Evolutionary conservation across 2,329 filamentous ascomycete genomes (phyloP).

Genomic region (Penicillium sp.): DNA sequence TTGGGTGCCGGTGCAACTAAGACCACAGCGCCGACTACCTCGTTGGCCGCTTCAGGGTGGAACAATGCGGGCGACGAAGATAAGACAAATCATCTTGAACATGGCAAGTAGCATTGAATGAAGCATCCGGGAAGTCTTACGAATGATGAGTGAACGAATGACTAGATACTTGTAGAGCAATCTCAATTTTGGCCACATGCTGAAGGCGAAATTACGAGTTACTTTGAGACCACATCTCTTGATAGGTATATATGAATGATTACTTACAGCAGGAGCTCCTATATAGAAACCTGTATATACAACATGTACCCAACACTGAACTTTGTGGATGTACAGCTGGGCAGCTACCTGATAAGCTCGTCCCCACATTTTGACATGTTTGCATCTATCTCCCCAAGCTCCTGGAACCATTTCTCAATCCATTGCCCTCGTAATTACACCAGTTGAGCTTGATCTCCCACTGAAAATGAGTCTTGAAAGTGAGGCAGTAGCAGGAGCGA

Average conservation of each 20-base stretch:
- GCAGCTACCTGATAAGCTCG: conserved; percentile 6
- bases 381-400: conserved; percentile 18
- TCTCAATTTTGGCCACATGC: background rate
- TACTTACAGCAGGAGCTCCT: too few relatives aligned
- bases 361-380: conserved; percentile 26
- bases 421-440: background rate
- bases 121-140: conserved; percentile 5
- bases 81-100: conserved; percentile 16
- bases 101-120: conserved; percentile 4
- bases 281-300: background rate
- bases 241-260: background rate
- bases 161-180: conserved; percentile 3
- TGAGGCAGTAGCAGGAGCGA: conserved; percentile 39
- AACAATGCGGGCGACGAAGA: conserved; percentile 11
- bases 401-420: background rate
- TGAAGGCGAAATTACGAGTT: background rate
- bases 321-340: background rate
- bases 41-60: conserved; percentile 13
- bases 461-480: conserved; percentile 36
- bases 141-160: conserved; percentile 20
- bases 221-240: background rate
- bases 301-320: background rate
- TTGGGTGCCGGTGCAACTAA: conserved; percentile 18
- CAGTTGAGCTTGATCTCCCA: background rate
- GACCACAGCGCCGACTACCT: conserved; percentile 7